A percentile compares a stretch with the other conserved stretches of the same genome.
phyloP scores from a whole-genome alignment of 495 filamentous ascomycete species.

The Tuber melanosporum region DNA sequence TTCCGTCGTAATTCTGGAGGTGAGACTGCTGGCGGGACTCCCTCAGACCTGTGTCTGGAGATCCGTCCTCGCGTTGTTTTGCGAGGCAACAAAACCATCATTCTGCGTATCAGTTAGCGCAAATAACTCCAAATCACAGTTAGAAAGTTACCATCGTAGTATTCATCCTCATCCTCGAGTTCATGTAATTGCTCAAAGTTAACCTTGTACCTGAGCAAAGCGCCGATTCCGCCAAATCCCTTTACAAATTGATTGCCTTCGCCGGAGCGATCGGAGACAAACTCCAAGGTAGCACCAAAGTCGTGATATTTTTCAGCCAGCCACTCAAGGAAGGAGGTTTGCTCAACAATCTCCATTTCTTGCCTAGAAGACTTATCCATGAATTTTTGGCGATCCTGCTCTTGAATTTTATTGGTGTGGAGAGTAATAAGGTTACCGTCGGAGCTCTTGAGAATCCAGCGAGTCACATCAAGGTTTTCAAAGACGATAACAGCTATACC shows the following conservation, averaged over 20 bases:
- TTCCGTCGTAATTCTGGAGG: slow-evolving; percentile 9
- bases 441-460: slow-evolving; percentile 77
- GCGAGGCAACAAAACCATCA: slow-evolving; percentile 15
- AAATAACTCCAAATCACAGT: not conserved
- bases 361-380: slow-evolving; percentile 89
- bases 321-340: slow-evolving; percentile 93
- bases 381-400: slow-evolving; percentile 72
- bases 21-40: slow-evolving; percentile 11
- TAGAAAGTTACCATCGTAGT: slow-evolving; percentile 65
- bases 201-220: slow-evolving; percentile 96
- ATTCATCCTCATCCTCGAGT: slow-evolving; percentile 92
- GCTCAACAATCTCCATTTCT: slow-evolving; percentile 88
- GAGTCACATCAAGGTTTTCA: slow-evolving; percentile 89
- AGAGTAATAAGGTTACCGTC: slow-evolving; percentile 64
- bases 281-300: slow-evolving; percentile 93
- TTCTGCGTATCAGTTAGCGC: slow-evolving; percentile 32
- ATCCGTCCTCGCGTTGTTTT: slow-evolving; percentile 14
- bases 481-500: slow-evolving; percentile 68
- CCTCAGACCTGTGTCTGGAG: slow-evolving; percentile 12
- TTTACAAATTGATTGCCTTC: slow-evolving; percentile 99
- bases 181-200: slow-evolving; percentile 99
- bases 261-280: slow-evolving; percentile 91
- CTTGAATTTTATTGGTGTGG: slow-evolving; percentile 82
- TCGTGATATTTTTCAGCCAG: slow-evolving; percentile 96
- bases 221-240: slow-evolving; percentile 96